A percentile compares a stretch with the other conserved stretches of the same genome.
These are phyloP conservation scores for Cyclotella atomus DNA, from an alignment of 108 stramenopile species.

Conservation along the genomic window DNA sequence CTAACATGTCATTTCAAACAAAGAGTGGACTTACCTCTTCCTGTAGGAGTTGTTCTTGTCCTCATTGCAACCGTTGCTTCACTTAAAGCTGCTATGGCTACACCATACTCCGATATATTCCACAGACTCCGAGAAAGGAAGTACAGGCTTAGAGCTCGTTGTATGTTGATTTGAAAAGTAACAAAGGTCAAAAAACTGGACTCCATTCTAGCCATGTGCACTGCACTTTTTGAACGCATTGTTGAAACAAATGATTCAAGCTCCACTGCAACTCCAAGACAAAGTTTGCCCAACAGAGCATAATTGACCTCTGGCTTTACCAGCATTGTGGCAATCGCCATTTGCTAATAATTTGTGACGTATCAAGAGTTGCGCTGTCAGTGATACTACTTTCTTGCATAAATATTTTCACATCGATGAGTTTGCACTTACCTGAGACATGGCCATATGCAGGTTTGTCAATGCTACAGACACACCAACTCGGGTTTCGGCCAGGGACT, in stretches of 20 bases:
- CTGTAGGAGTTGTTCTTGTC: conserved; percentile 42
- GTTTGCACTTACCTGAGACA: no score
- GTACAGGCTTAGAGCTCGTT: conserved; percentile 70
- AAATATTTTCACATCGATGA: no score
- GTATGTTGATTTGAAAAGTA: conserved; percentile 76
- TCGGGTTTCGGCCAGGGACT: conserved; percentile 68
- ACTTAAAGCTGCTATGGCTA: conserved; percentile 81
- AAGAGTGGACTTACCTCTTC: conserved; percentile 5
- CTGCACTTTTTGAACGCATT: conserved; percentile 67
- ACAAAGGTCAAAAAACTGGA: conserved; percentile 78
- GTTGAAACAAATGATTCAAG: conserved; percentile 72
- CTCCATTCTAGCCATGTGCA: conserved; percentile 72
- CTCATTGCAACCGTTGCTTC: conserved; percentile 69
- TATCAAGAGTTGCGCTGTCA: no score
- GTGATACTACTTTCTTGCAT: no score
- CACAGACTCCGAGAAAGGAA: conserved; percentile 79
- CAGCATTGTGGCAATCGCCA: conserved; percentile 87
- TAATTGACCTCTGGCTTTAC: conserved; percentile 87
- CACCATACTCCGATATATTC: conserved; percentile 74
- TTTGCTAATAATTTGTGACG: no score
- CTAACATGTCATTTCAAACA: no score
- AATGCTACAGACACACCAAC: conserved; percentile 71
- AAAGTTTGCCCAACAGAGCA: conserved; percentile 78
- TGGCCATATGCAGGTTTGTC: conserved; percentile 70
- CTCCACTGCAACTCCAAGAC: conserved; percentile 67